Percentiles rank a stretch among this genome's conserved stretches.
These are phyloP conservation scores for Euphorbia corollata DNA, from an alignment of 441 rosid genomes.

Conservation along the genomic window DNA sequence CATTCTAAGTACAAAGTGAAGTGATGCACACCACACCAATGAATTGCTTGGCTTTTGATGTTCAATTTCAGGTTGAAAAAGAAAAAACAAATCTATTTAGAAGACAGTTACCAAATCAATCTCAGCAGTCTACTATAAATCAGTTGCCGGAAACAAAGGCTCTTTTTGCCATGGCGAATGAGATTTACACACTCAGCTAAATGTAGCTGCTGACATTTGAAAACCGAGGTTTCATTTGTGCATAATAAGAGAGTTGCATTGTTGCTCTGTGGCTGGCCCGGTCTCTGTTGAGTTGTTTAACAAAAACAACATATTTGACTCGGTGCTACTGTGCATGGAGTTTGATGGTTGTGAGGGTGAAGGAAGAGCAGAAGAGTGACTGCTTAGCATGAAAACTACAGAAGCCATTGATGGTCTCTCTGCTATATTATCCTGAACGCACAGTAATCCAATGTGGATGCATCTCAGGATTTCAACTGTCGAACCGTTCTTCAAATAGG, in stretches of 20 bases:
- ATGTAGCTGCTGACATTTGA: too few species aligned
- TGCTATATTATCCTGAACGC: slow-evolving; percentile 53
- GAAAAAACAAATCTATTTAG: not conserved
- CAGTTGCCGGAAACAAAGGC: too few species aligned
- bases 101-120: not conserved
- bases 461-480: slow-evolving; percentile 42
- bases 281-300: not conserved
- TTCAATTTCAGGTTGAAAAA: not conserved
- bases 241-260: too few species aligned
- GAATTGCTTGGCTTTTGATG: not conserved
- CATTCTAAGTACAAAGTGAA: too few species aligned
- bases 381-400: slow-evolving; percentile 49
- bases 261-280: too few species aligned
- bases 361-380: slow-evolving; percentile 35
- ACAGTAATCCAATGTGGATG: slow-evolving; percentile 52
- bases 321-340: slow-evolving; percentile 21
- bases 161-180: too few species aligned
- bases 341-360: slow-evolving; percentile 28
- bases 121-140: not conserved
- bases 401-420: slow-evolving; percentile 51
- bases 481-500: slow-evolving; percentile 21
- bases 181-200: too few species aligned
- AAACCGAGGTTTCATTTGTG: too few species aligned
- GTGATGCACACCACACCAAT: not conserved
- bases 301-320: not conserved